Evolutionary conservation across 2,329 filamentous ascomycete species (phyloP).

Genomic region (Beauveria asiatica): DNA sequence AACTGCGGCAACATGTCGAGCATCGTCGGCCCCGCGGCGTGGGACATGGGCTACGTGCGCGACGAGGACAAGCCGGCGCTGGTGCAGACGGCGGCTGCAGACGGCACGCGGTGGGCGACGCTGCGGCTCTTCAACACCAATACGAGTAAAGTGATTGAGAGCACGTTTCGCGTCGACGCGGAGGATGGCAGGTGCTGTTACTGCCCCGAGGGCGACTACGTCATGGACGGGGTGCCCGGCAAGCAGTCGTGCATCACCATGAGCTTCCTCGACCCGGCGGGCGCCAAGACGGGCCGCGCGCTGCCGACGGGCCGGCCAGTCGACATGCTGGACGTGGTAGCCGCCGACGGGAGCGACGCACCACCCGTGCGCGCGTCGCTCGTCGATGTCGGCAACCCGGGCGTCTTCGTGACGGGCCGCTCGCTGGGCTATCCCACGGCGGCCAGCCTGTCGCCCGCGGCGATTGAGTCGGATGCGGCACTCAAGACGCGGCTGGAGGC

Average conservation of each 20-base stretch:
- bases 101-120: slow-evolving; percentile 28
- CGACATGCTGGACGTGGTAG: slow-evolving; percentile 37
- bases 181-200: slow-evolving; percentile 19
- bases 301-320: slow-evolving; percentile 42
- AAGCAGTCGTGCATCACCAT: slow-evolving; percentile 48
- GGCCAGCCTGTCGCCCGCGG: slow-evolving; percentile 43
- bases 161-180: slow-evolving; percentile 44
- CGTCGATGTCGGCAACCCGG: slow-evolving; percentile 56
- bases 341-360: slow-evolving; percentile 12
- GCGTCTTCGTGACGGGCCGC: slow-evolving; percentile 43
- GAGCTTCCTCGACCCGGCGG: slow-evolving; percentile 53
- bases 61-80: slow-evolving; percentile 4
- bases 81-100: slow-evolving; percentile 14
- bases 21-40: slow-evolving; percentile 49
- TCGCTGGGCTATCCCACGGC: slow-evolving; percentile 30
- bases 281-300: slow-evolving; percentile 50
- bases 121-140: slow-evolving; percentile 65
- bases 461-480: slow-evolving; percentile 36
- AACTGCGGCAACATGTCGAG: slow-evolving; percentile 72
- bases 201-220: slow-evolving; percentile 39
- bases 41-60: slow-evolving; percentile 23
- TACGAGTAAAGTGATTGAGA: slow-evolving; percentile 54
- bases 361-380: slow-evolving; percentile 40
- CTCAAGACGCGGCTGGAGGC: slow-evolving; percentile 41
- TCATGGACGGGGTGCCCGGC: slow-evolving; percentile 57